These are phyloP conservation scores for Stachybotrys chlorohalonatus DNA, from an alignment of 2,329 filamentous ascomycete species.

Conservation along the genomic window DNA sequence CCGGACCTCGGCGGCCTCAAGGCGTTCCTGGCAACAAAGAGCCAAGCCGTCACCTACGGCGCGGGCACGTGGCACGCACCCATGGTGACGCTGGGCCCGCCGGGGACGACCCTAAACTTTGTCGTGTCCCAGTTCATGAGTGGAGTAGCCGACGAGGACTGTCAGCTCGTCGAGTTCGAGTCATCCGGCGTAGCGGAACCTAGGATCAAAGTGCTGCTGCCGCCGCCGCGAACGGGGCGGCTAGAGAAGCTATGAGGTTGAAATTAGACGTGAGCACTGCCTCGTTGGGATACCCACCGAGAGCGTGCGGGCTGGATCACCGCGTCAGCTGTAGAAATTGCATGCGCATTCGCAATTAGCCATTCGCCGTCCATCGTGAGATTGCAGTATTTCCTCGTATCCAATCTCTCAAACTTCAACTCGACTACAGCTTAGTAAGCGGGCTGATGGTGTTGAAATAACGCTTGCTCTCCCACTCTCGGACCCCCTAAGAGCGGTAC, in stretches of 20 bases:
- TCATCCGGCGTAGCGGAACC: constrained; percentile 22
- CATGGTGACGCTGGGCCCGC: constrained; percentile 73
- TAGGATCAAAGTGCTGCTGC: constrained; percentile 27
- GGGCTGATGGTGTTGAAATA: too few relatives aligned
- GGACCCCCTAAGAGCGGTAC: too few relatives aligned
- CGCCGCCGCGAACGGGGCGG: constrained; percentile 9
- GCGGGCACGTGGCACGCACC: constrained; percentile 93
- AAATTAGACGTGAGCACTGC: not conserved
- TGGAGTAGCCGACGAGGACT: constrained; percentile 74
- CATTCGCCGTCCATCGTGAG: too few relatives aligned
- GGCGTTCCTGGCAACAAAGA: constrained; percentile 70
- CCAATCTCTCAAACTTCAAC: too few relatives aligned
- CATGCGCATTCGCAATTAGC: too few relatives aligned
- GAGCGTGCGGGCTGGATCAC: too few relatives aligned
- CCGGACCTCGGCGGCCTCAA: constrained; percentile 63
- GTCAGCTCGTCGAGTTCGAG: constrained; percentile 60
- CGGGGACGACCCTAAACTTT: constrained; percentile 61
- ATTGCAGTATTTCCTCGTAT: too few relatives aligned
- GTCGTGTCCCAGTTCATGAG: constrained; percentile 86
- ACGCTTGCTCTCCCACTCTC: too few relatives aligned
- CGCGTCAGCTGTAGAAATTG: too few relatives aligned
- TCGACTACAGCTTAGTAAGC: too few relatives aligned
- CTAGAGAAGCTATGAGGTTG: constrained; percentile 7
- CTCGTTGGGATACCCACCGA: not conserved
- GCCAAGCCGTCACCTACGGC: constrained; percentile 84